Base-by-base conservation (phyloP, 2,329 filamentous ascomycete species). In the Paracoccidioides brasiliensis region DNA sequence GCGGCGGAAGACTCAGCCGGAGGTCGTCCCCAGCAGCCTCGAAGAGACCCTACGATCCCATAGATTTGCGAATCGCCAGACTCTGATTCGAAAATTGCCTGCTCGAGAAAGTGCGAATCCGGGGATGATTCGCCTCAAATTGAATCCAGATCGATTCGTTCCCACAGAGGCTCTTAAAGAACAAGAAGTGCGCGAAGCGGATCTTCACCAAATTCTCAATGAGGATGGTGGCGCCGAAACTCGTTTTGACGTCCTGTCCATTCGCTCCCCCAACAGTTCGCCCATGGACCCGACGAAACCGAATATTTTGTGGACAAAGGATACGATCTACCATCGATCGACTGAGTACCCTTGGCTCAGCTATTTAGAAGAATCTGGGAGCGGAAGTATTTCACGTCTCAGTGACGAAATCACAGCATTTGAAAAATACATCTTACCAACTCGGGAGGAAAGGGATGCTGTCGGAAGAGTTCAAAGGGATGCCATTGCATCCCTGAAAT, bases 351-450 rank as follows among this genome's bases (percentile, higher is more conserved):
- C 68, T 28, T 74, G 72, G 72, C 57, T 72, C 53, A 59, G 59
- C 14, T 55, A 63, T 45, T n/a, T 69, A 14, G 52, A 51, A 40
- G 40, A 48, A 12, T 50, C 55, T 10, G 54, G 54, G 28, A 9
- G 35, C 2, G 60, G 67, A 60, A 65, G 65, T 10, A 48, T 63
- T 3, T 57, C 64, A 22, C 62, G 66, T 14, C 63, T 77, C n/a
- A 62, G 67, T 55, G 66, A 64, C n/a, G 78, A 80, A 63, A 72
- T 81, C 42, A 58, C 61, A 38, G 70, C 70, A 1, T 74, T 80
- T 53, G 70, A 71, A 22, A 54, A 57, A 14, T 79, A 74, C 58
- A 64, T 78, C 56, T 65, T 65, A 22, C 76, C 74, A 12, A 76
- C 67, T 10, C 57, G 59, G 12, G 59, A 62, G 10, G 80, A 83